Evolutionary conservation across 805 yeast species (phyloP).

Genomic region (Cyberlindnera saturnus): DNA sequence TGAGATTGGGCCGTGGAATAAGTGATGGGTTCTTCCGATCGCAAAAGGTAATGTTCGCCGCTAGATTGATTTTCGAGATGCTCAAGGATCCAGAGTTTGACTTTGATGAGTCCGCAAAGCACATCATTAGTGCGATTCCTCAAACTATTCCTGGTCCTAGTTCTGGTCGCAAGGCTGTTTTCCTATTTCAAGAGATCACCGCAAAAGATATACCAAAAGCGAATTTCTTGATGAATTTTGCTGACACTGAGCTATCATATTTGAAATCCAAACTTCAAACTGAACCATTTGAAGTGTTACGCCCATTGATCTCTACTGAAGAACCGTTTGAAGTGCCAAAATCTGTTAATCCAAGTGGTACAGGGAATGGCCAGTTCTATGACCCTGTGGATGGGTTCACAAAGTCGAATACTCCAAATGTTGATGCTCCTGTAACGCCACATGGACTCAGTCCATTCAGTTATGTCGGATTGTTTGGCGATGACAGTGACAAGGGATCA

Average conservation of each 20-base stretch:
- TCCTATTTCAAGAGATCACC: conserved; percentile 3
- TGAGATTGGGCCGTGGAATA: conserved; percentile 14
- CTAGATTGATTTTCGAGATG: conserved; percentile 10
- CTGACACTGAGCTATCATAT: conserved; percentile 13
- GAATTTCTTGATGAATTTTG: conserved; percentile 9
- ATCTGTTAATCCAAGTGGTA: conserved; percentile 10
- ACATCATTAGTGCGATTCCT: not conserved
- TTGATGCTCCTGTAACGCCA: too few relatives aligned
- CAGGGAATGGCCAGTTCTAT: conserved; percentile 15
- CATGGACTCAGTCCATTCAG: not conserved
- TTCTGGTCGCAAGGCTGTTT: not conserved
- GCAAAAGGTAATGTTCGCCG: conserved; percentile 12
- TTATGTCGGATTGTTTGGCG: not conserved
- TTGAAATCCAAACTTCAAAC: conserved; percentile 8
- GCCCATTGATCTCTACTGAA: conserved; percentile 7
- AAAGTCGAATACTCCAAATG: not conserved
- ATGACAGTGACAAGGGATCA: not conserved
- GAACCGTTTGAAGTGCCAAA: not conserved
- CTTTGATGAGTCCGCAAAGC: conserved; percentile 10
- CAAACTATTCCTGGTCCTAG: too few relatives aligned
- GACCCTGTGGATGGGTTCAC: conserved; percentile 7
- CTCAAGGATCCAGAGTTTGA: conserved; percentile 16
- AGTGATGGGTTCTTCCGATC: conserved; percentile 14
- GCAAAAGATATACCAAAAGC: conserved; percentile 16
- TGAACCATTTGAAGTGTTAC: conserved; percentile 13